Evolutionary conservation across 208 protist genomes (phyloP), one percentile per base, ranked within the genome.

Genomic region (Crithidia mellificae): DNA sequence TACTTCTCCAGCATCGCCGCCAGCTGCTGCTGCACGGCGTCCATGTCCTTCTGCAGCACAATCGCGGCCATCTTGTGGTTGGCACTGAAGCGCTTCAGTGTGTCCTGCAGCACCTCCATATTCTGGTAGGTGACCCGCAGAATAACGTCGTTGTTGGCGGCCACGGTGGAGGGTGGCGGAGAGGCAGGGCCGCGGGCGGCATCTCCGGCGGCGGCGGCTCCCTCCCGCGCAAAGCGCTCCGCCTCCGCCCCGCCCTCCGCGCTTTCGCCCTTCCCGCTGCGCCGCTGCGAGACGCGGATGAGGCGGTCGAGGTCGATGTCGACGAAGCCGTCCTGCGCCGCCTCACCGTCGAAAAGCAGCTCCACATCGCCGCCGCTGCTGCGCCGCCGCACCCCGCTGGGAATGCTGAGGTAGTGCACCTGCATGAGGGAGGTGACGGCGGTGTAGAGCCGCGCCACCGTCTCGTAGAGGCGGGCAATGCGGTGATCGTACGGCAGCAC

Each of bases 31-130:
- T 96, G 91, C 57, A 91, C 56, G 12, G 80, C 71, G 25, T 96
- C 91, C 3, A 80, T 81, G 64, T 96, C 91, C 47, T 87, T 88
- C 57, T 89, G 91, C 22, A 96, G 53, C 6, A 92, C 47, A 59
- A 96, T 96, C 14, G 85, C 84, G 2, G 83, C 80, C 58, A 90
- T 80, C 62, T 96, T 96, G 80, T 92, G 84, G 47, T 83, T 81
- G 0, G 70, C 83, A 50, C 90, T 93, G 72, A 96, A 93, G 44
- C 80, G 80, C 29, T 78, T 66, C 53, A 93, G 59, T 6, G 75
- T 74, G 49, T 81, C 77, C 58, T 91, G 70, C 20, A 92, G 57
- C 50, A 75, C 74, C 38, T 83, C 68, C 38, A 91, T 74, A 50
- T 96, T 93, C 24, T 81, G 68, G 29, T 81, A 81, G 15, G 83